These are phyloP conservation scores for Digitaria exilis DNA, from an alignment of 202 grass and related monocot genomes.

Conservation along the genomic window DNA sequence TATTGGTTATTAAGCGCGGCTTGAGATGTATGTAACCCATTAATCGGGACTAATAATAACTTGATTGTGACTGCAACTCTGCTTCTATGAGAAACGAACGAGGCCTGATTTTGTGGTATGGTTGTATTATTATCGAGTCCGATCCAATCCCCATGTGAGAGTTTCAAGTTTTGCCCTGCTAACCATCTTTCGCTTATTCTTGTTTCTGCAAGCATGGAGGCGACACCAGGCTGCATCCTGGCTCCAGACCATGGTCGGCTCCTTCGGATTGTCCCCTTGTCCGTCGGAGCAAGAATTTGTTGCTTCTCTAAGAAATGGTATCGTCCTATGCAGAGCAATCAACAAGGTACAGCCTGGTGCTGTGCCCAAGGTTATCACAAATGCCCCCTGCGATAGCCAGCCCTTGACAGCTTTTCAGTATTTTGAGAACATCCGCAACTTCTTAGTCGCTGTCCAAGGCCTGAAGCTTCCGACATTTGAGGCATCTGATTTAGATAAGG, in stretches of 20 bases:
- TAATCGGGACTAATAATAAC: neutral
- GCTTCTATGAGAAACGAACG: neutral
- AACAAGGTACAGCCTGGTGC: conserved; percentile 77
- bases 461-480: conserved; percentile 78
- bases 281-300: conserved; percentile 76
- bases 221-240: conserved; percentile 70
- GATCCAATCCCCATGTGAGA: neutral
- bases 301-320: conserved; percentile 68
- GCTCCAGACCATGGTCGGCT: conserved; percentile 65
- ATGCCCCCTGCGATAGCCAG: conserved; percentile 63
- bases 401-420: conserved; percentile 77
- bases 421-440: conserved; percentile 95
- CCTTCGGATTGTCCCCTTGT: conserved; percentile 47
- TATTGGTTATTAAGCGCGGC: too few relatives aligned
- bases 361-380: conserved; percentile 64
- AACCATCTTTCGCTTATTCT: neutral
- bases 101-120: neutral
- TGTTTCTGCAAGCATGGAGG: conserved; percentile 64
- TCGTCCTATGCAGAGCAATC: conserved; percentile 81
- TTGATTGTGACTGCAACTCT: neutral
- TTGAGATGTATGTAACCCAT: neutral
- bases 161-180: neutral
- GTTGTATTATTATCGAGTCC: neutral
- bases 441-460: conserved; percentile 77
- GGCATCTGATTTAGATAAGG: conserved; percentile 87